Percentiles rank a stretch among this genome's conserved stretches.
phyloP scores from a whole-genome alignment of 139 green algal species.

The Zygnema circumcarinatum region DNA sequence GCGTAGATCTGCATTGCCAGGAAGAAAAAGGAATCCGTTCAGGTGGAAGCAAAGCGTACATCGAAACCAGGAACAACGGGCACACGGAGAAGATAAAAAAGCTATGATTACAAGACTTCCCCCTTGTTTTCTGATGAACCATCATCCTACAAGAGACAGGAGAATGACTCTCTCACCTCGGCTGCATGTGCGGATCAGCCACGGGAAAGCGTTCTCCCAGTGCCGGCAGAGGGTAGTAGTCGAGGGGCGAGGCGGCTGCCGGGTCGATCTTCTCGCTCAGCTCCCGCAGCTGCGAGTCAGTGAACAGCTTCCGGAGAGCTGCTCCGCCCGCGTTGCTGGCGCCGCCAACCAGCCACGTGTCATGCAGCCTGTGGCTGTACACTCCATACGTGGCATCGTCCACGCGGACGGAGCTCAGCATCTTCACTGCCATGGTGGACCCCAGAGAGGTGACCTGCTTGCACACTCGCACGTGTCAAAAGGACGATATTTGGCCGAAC shows the following conservation, averaged over 20 bases:
- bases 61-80: no score
- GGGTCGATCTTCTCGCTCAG: constrained; percentile 68
- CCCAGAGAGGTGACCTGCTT: constrained; percentile 87
- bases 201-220: constrained; percentile 90
- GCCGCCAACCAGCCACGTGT: constrained; percentile 84
- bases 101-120: no score
- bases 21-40: no score
- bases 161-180: no score
- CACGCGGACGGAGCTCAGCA: constrained; percentile 80
- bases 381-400: constrained; percentile 88
- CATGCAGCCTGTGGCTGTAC: constrained; percentile 88
- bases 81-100: no score
- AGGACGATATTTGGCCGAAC: background rate
- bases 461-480: no score
- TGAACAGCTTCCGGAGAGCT: constrained; percentile 84
- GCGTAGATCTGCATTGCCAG: no score
- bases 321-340: constrained; percentile 90
- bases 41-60: no score
- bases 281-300: constrained; percentile 72
- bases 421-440: constrained; percentile 91
- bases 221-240: constrained; percentile 86
- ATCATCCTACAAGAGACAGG: no score
- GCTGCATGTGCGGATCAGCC: constrained; percentile 72
- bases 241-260: constrained; percentile 69
- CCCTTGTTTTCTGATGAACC: no score